Conservation (phyloP, 345 rosid genomes). For the Angophora floribunda region DNA sequence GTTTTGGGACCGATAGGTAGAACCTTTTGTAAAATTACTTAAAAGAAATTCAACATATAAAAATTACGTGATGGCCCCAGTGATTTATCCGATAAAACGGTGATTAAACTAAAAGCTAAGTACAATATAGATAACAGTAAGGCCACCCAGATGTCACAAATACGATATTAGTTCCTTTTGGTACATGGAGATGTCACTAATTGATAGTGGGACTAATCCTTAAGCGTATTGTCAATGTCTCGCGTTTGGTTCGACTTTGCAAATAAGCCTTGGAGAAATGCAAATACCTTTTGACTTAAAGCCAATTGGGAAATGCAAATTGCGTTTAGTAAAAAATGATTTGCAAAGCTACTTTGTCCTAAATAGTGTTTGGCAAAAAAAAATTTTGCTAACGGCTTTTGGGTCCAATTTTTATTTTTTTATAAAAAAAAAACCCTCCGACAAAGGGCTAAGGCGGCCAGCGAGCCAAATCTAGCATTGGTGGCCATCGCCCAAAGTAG, state of each 20-base stretch:
- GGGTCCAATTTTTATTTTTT: background rate
- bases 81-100: background rate
- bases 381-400: fast-evolving
- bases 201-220: background rate
- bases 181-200: background rate
- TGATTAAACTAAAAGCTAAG: no score
- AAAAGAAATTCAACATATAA: background rate
- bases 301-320: no score
- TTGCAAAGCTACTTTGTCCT: background rate
- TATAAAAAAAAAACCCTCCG: background rate
- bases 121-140: background rate
- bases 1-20: background rate
- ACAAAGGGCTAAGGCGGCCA: fast-evolving
- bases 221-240: background rate
- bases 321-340: background rate
- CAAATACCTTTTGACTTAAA: no score
- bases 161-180: background rate
- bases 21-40: background rate
- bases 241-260: no score
- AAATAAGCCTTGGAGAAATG: no score
- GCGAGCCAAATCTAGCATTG: fast-evolving
- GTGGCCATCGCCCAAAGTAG: fast-evolving
- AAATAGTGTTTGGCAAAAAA: no score
- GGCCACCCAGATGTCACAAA: background rate
- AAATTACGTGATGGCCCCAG: background rate